Conservation (phyloP, 129 eudicot genomes). For the Solidago caesia region DNA sequence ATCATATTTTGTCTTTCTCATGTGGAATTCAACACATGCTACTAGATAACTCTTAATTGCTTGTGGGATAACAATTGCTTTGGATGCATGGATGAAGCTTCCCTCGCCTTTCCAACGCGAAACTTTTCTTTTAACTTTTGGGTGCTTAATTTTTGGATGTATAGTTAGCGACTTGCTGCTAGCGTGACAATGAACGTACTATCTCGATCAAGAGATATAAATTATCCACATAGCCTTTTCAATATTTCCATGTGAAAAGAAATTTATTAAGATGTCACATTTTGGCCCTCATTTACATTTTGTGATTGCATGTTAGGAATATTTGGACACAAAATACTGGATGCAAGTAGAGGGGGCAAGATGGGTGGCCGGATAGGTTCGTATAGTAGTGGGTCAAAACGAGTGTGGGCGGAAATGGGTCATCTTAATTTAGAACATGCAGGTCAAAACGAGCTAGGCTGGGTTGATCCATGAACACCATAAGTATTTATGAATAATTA, state of each 20-base stretch:
- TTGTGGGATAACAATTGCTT: background rate
- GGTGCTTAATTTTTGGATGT: background rate
- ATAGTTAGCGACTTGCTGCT: background rate
- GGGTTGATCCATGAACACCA: background rate
- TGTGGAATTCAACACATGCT: slow-evolving; percentile 19
- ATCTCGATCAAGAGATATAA: background rate
- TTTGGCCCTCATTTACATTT: background rate
- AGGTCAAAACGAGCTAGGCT: background rate
- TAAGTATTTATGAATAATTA: background rate
- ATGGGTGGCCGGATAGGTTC: background rate
- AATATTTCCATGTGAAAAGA: slow-evolving; percentile 2
- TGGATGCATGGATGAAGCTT: background rate
- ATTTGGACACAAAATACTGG: background rate
- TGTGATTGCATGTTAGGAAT: slow-evolving; percentile 1
- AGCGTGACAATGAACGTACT: background rate
- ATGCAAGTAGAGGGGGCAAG: background rate
- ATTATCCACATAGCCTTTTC: background rate
- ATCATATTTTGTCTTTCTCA: background rate
- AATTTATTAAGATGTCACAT: background rate
- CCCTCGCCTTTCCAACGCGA: slow-evolving; percentile 7
- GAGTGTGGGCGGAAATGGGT: too few species aligned
- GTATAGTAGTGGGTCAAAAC: too few species aligned
- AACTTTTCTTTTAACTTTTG: too few species aligned
- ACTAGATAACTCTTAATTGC: background rate
- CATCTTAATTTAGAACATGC: too few species aligned